Percentiles rank a stretch among this genome's conserved stretches.
phyloP scores from a whole-genome alignment of 805 yeast genomes.

The Candida lessepsii region DNA sequence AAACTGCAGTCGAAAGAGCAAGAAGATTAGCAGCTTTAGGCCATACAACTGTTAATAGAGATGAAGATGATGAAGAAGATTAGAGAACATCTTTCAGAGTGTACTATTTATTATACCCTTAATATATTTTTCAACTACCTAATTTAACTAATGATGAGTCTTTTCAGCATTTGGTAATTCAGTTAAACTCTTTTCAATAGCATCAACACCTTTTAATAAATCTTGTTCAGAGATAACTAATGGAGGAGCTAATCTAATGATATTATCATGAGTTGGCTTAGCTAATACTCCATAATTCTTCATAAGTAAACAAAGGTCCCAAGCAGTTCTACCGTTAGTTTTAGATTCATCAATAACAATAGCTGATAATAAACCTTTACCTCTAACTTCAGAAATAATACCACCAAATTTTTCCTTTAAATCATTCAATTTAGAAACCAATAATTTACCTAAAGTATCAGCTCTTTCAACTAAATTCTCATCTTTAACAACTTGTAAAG shows the following conservation, averaged over 20 bases:
- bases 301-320: constrained; percentile 93
- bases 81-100: constrained; percentile 8
- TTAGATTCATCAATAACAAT: constrained; percentile 83
- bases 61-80: constrained; percentile 51
- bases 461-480: constrained; percentile 85
- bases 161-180: constrained; percentile 54
- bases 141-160: constrained; percentile 37
- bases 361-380: constrained; percentile 85
- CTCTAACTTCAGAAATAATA: constrained; percentile 64
- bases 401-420: constrained; percentile 53
- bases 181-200: constrained; percentile 60
- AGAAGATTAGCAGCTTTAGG: constrained; percentile 64
- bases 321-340: constrained; percentile 87
- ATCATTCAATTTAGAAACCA: constrained; percentile 57
- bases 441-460: constrained; percentile 61
- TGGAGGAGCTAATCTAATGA: constrained; percentile 95
- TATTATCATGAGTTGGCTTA: constrained; percentile 94
- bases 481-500: constrained; percentile 83
- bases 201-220: constrained; percentile 73
- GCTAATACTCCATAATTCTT: constrained; percentile 87
- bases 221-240: constrained; percentile 88
- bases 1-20: constrained; percentile 64
- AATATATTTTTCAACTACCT: not conserved
- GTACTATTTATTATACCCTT: not conserved
- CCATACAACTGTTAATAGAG: constrained; percentile 34